Evolutionary conservation across 495 filamentous ascomycete species (phyloP), one percentile per base, ranked within the genome.

Genomic region (Eremomyces bilateralis): DNA sequence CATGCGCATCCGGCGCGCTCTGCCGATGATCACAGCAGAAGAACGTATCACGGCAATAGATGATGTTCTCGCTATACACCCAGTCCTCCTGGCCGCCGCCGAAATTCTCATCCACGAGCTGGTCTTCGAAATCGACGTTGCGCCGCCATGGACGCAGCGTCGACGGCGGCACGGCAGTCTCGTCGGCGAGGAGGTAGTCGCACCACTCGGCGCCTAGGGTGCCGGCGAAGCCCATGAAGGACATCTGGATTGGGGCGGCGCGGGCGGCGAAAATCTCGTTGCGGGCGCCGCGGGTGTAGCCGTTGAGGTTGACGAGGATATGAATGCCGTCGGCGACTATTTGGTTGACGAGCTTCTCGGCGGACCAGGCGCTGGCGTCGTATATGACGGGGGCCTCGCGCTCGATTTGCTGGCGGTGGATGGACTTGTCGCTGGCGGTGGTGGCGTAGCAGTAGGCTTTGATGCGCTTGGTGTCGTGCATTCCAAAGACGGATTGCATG

Each of bases 1-100:
- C 78, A 36, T 66, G 56, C 1, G 70, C 60, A 52, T 79, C 74
- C 15, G 83, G 83, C 2, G 80, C 80, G 38, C 82, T 93, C 52
- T 99, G 90, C 28, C 76, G 69, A 49, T 99, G 88, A 43, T 99
- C 88, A 50, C 90, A 95, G 53, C 88, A 99, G 57, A 99, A 99
- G 56, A 99, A 99, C 0, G 84, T 94, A 44, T 93, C 76, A n/a
- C 74, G 70, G 17, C 80, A 80, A 53, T 78, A 95, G 30, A 95
- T 78, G 40, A 99, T 78, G 46, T 94, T 99, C 56, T 99, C 88
- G 1, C 80, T 81, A 51, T 99, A 95, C 15, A 99, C 68, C 88
- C 88, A 99, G 34, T 78, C 67, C 29, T 74, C 67, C 4, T 19
- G 17, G 6, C 65, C 60, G 13, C 58, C 60, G 3, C 63, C 65